Base-by-base conservation (phyloP, 371 early-diverging fungal genomes). In the Batkoa obscura region DNA sequence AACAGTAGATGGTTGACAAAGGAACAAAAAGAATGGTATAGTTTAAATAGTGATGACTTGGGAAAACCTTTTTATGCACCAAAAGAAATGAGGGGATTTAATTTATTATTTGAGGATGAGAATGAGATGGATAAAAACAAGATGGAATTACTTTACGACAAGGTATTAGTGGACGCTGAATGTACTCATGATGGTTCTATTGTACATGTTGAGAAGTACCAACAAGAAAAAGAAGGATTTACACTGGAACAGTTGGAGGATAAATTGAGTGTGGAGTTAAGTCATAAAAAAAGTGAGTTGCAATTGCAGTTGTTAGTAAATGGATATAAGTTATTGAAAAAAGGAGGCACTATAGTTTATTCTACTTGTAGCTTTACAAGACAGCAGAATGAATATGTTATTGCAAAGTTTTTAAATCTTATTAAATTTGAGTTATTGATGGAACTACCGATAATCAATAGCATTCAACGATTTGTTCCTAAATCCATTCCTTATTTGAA, bases 181-280 rank as follows among this genome's bases (percentile, higher is more conserved):
- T 95, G 94, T 69, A 92, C 94, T 3, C 95, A 94, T 63, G 96
- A 95, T 65, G 96, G 93, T 12, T 92, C 92, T 0, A 79, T 94
- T 42, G 72, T 70, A 0, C 94, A 94, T 70, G 70, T 95, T 30
- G 62, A 76, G 15, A 89, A 89, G 67, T 53, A 53, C 35, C 4
- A 4, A n/a, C 5, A 4, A 35, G n/a, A 4, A 12, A 23, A 23
- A 23, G 10, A 34, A 12, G 39, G 6, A 13, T 38, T 53, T 12
- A 34, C 12, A 4, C 39, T 38, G n/a, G 53, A 53, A 15, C 32
- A 12, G 3, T 0, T 23, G 23, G 23, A 23, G 23, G 23, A 23
- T 23, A 23, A 23, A 23, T 23, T 23, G 23, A 38, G 9, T 8
- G 35, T 53, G 3, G 12, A 38, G 3, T 13, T 15, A n/a, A 12